Conservation (phyloP, 345 rosid species). For the Syzygium jambos region DNA sequence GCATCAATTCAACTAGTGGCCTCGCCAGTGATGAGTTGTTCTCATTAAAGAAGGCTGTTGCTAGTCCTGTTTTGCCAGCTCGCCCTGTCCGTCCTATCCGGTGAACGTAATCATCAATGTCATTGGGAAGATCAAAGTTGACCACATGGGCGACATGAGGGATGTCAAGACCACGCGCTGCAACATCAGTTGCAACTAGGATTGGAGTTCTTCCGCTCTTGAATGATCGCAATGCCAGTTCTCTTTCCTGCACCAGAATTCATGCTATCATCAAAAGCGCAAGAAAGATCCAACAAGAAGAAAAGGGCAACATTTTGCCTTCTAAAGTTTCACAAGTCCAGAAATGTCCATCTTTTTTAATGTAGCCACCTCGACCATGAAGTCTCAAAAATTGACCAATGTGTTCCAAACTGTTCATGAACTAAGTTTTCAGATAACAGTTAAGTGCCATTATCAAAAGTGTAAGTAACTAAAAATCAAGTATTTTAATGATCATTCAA, state of each 20-base stretch:
- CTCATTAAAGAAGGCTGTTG: constrained; percentile 55
- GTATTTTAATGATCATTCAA: neutral
- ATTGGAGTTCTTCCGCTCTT: constrained; percentile 51
- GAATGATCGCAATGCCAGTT: constrained; percentile 42
- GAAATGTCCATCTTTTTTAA: neutral
- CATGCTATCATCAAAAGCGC: neutral
- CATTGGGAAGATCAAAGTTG: constrained; percentile 58
- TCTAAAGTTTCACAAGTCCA: neutral
- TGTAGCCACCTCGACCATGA: neutral
- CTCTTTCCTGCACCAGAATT: constrained; percentile 40
- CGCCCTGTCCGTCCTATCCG: constrained; percentile 53
- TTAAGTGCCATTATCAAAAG: neutral
- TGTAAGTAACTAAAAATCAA: neutral
- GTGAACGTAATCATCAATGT: constrained; percentile 56
- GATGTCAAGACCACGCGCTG: constrained; percentile 57
- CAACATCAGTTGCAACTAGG: constrained; percentile 50
- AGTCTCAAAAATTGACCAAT: neutral
- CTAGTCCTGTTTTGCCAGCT: constrained; percentile 48
- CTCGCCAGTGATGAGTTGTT: constrained; percentile 32
- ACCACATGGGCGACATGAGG: constrained; percentile 55
- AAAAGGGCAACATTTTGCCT: neutral
- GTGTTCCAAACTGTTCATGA: neutral
- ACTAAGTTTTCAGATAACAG: neutral
- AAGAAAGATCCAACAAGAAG: neutral
- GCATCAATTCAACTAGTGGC: constrained; percentile 41